These are phyloP conservation scores for Puccinia triticina DNA, from an alignment of 1,284 basidiomycete genomes.

Conservation along the genomic window DNA sequence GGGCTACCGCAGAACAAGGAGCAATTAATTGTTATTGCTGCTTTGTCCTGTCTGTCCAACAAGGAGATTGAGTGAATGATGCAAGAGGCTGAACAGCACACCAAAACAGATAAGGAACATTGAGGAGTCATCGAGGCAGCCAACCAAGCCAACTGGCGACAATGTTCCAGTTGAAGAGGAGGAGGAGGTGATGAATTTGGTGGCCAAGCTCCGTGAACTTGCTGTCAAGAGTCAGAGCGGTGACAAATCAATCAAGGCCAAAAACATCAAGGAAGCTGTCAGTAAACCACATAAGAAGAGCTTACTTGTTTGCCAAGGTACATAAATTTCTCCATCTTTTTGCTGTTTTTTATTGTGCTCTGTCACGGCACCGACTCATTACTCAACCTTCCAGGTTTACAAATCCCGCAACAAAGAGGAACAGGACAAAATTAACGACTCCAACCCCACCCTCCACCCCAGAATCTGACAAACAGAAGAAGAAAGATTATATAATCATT, in stretches of 20 bases:
- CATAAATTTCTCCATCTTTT: constrained; percentile 29
- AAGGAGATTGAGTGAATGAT: constrained; percentile 98
- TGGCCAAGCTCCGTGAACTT: constrained; percentile 87
- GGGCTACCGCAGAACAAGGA: constrained; percentile 73
- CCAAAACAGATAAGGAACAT: constrained; percentile 70
- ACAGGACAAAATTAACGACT: constrained; percentile 60
- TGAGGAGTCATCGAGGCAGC: constrained; percentile 89
- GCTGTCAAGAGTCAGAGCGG: constrained; percentile 86
- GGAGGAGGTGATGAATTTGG: constrained; percentile 85
- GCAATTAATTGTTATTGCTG: constrained; percentile 89
- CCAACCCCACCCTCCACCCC: constrained; percentile 57
- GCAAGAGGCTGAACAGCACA: constrained; percentile 77
- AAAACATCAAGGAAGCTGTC: constrained; percentile 88
- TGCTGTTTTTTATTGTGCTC: background rate
- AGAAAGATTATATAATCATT: constrained; percentile 58
- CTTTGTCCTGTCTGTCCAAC: constrained; percentile 92
- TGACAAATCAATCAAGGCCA: constrained; percentile 78
- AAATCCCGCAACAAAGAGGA: constrained; percentile 80
- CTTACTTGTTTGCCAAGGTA: constrained; percentile 94
- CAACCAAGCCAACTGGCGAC: constrained; percentile 94
- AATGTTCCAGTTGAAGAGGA: constrained; percentile 89
- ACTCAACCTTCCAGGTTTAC: constrained; percentile 67
- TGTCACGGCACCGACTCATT: background rate
- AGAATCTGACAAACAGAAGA: constrained; percentile 58
- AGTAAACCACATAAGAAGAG: constrained; percentile 95